Conservation (phyloP, 805 yeast species). For the Candida sanyiensis region DNA sequence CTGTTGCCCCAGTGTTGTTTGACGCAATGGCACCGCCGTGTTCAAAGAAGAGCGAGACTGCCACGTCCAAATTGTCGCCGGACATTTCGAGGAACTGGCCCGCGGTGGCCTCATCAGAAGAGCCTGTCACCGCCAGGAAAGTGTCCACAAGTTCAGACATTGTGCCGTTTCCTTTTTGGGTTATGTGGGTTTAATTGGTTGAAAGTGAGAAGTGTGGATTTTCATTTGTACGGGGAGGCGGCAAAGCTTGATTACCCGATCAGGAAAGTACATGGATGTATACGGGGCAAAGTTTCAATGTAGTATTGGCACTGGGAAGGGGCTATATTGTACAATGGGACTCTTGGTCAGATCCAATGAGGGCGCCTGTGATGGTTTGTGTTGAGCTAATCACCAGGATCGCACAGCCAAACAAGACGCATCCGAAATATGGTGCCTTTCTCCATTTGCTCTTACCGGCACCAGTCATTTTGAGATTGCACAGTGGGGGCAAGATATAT, state of each 20-base stretch:
- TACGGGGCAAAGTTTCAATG: no score
- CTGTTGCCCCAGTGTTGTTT: constrained; percentile 6
- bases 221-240: no score
- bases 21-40: constrained; percentile 36
- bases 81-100: constrained; percentile 73
- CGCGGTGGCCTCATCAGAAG: constrained; percentile 62
- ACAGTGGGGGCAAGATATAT: constrained; percentile 82
- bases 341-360: no score
- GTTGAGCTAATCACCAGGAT: constrained; percentile 79
- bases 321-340: no score
- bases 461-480: constrained; percentile 61
- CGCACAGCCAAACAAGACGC: constrained; percentile 64
- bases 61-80: constrained; percentile 72
- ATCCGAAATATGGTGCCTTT: constrained; percentile 51
- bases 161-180: not conserved
- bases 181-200: not conserved
- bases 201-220: constrained; percentile 4
- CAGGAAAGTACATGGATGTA: no score
- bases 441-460: constrained; percentile 35
- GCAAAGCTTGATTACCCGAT: no score
- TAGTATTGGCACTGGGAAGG: no score
- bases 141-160: constrained; percentile 52
- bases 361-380: no score
- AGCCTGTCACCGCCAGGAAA: constrained; percentile 81
- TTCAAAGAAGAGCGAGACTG: constrained; percentile 80